Percentiles rank a stretch among this genome's conserved stretches.
Evolutionary conservation across 116 monocot species (phyloP).

Genomic region (Papilionanthe hybrid): DNA sequence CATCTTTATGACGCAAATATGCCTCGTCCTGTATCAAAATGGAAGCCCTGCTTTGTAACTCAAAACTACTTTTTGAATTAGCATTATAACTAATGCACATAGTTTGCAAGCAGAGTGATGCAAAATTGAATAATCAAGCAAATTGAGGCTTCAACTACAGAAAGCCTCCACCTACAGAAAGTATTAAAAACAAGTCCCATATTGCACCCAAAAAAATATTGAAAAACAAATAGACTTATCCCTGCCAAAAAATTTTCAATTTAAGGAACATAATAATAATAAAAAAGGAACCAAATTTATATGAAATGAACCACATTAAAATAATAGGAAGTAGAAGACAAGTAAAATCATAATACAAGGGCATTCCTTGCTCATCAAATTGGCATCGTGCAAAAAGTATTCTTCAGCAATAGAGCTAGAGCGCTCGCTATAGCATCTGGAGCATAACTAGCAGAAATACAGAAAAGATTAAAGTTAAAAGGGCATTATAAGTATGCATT

Average conservation of each 20-base stretch:
- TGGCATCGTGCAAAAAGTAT: neutral
- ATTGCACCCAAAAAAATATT: neutral
- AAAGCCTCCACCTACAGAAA: neutral
- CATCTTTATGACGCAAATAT: constrained; percentile 33
- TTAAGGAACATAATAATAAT: neutral
- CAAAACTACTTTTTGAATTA: constrained; percentile 27
- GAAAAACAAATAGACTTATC: neutral
- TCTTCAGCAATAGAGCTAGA: neutral
- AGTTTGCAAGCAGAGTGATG: neutral
- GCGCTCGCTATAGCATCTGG: neutral
- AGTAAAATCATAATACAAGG: neutral
- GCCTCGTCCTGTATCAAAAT: constrained; percentile 37
- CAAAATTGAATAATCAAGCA: neutral
- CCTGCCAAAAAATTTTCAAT: no score
- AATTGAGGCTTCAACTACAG: neutral
- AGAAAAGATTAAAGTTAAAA: neutral
- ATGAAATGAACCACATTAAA: neutral
- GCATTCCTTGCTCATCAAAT: neutral
- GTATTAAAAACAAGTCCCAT: neutral
- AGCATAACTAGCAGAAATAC: neutral
- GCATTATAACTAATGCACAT: constrained; percentile 1
- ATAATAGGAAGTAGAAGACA: neutral
- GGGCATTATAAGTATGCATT: neutral
- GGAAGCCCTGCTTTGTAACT: constrained; percentile 66
- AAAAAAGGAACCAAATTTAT: neutral